Conservation (phyloP, 352 stramenopile genomes). For the Halophytophthora polymorphica region DNA sequence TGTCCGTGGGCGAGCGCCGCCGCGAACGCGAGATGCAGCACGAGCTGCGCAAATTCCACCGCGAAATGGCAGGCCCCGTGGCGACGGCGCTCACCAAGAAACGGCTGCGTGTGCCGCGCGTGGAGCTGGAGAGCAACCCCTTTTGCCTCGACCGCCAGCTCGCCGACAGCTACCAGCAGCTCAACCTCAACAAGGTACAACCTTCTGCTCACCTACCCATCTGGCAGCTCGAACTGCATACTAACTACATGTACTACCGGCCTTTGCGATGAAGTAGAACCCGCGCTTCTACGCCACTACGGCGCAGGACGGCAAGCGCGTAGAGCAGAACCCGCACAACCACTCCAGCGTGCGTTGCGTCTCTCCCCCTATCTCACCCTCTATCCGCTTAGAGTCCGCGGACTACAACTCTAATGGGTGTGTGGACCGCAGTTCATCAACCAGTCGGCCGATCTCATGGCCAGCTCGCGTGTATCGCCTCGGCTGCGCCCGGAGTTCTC, state of each 20-base stretch:
- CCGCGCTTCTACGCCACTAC: conserved; percentile 65
- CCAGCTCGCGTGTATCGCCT: conserved; percentile 52
- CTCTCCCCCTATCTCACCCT: neutral
- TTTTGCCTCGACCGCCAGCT: conserved; percentile 74
- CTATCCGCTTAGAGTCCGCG: too few species aligned
- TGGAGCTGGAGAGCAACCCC: conserved; percentile 62
- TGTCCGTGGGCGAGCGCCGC: conserved; percentile 17
- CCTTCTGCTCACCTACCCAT: too few species aligned
- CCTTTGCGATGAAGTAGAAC: conserved; percentile 36
- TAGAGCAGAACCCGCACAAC: conserved; percentile 64
- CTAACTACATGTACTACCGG: neutral
- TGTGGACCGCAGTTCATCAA: conserved; percentile 75
- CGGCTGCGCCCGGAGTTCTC: conserved; percentile 55
- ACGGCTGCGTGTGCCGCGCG: conserved; percentile 48
- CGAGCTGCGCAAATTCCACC: conserved; percentile 70
- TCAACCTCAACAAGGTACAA: conserved; percentile 78
- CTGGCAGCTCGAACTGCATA: too few species aligned
- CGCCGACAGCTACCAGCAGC: conserved; percentile 66
- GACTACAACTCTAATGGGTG: too few species aligned
- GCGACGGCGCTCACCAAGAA: conserved; percentile 62
- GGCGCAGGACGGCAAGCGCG: conserved; percentile 37
- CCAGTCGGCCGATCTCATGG: conserved; percentile 48
- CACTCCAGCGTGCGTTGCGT: conserved; percentile 57
- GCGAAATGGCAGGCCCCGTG: conserved; percentile 38
- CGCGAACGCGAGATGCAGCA: conserved; percentile 68